Conservation (phyloP, 306 rosid species). For the Nissolia schottii region DNA sequence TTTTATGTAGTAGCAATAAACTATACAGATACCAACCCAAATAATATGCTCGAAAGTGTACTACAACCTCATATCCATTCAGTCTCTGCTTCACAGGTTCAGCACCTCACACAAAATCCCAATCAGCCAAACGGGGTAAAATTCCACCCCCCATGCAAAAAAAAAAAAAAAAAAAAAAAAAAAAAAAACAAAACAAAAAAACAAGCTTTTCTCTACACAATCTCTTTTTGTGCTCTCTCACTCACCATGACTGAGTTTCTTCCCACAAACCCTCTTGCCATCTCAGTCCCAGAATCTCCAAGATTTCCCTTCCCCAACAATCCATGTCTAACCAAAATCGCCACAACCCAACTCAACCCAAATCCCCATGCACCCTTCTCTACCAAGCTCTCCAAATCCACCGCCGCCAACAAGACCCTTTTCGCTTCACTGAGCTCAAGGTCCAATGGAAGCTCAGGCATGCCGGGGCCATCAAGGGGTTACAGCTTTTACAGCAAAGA, state of each 20-base stretch:
- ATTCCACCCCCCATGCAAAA: neutral
- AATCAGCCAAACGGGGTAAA: neutral
- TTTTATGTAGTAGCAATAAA: too few relatives aligned
- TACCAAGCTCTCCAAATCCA: slow-evolving; percentile 23
- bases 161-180: too few relatives aligned
- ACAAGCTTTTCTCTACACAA: neutral
- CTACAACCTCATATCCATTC: neutral
- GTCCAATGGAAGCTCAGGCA: slow-evolving; percentile 6
- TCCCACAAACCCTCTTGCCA: slow-evolving; percentile 26
- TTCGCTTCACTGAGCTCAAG: slow-evolving; percentile 17
- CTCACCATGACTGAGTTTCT: slow-evolving; percentile 38
- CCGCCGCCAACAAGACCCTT: neutral
- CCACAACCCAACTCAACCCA: slow-evolving; percentile 7
- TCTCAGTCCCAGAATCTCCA: slow-evolving; percentile 35
- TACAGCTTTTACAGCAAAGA: slow-evolving; percentile 28
- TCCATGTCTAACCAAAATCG: neutral
- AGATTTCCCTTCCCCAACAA: slow-evolving; percentile 16
- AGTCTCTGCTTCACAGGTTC: neutral
- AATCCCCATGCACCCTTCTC: neutral
- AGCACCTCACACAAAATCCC: neutral
- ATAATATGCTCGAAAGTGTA: neutral
- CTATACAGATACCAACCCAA: too few relatives aligned
- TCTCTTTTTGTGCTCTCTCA: neutral
- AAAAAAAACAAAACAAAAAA: too few relatives aligned
- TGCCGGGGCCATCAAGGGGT: slow-evolving; percentile 18